Percentiles rank a stretch among this genome's conserved stretches.
Evolutionary conservation across 805 yeast genomes (phyloP).

Genomic region (Scheffersomyces amazonensis): DNA sequence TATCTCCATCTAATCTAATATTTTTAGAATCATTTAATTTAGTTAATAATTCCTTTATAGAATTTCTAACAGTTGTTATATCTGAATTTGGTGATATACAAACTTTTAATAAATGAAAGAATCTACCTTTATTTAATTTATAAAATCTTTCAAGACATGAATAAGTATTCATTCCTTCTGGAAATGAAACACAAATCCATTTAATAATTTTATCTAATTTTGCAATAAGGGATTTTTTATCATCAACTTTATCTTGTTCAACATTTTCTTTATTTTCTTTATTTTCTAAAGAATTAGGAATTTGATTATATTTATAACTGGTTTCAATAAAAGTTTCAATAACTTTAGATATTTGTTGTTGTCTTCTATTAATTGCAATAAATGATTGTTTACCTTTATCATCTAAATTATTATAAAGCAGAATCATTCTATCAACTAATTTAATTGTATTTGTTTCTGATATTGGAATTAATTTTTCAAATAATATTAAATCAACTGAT

Average conservation of each 20-base stretch:
- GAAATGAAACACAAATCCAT: constrained; percentile 61
- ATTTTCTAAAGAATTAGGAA: constrained; percentile 10
- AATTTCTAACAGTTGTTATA: constrained; percentile 54
- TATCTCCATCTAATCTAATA: constrained; percentile 32
- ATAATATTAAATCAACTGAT: constrained; percentile 57
- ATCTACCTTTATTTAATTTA: constrained; percentile 55
- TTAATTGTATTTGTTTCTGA: constrained; percentile 36
- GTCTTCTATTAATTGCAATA: constrained; percentile 67
- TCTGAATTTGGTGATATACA: constrained; percentile 59
- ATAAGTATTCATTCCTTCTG: constrained; percentile 49
- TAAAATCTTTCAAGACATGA: constrained; percentile 52
- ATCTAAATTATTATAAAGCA: constrained; percentile 47
- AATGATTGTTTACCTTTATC: constrained; percentile 62
- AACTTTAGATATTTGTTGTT: constrained; percentile 55
- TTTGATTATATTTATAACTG: constrained; percentile 38
- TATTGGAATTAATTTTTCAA: constrained; percentile 61
- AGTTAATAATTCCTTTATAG: constrained; percentile 59
- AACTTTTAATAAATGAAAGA: constrained; percentile 51
- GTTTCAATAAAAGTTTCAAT: constrained; percentile 47
- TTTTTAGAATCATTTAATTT: constrained; percentile 54
- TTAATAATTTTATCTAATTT: constrained; percentile 54
- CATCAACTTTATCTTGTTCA: constrained; percentile 7
- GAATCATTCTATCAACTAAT: constrained; percentile 55
- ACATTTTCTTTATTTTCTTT: constrained; percentile 21
- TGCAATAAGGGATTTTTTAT: constrained; percentile 13